Evolutionary conservation across 306 rosid genomes (phyloP).

Genomic region (Sophora flavescens): DNA sequence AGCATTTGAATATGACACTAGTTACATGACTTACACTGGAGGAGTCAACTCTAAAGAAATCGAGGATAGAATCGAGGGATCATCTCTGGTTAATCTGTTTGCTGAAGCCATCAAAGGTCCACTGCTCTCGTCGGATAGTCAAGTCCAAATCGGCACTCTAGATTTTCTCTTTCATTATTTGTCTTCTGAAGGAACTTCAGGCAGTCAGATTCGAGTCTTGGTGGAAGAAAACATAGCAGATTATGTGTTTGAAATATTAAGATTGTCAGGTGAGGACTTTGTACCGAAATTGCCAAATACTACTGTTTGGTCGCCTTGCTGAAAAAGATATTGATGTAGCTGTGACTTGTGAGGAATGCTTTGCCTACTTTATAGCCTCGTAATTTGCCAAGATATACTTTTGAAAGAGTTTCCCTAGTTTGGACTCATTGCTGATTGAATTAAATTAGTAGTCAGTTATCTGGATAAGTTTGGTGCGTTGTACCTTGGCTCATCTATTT

Average conservation of each 20-base stretch:
- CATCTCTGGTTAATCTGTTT: conserved; percentile 65
- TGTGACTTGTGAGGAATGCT: conserved; percentile 16
- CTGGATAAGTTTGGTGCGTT: conserved; percentile 24
- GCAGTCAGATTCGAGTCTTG: conserved; percentile 69
- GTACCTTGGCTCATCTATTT: conserved; percentile 29
- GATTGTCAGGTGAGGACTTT: conserved; percentile 83
- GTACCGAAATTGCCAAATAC: conserved; percentile 23
- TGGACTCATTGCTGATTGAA: conserved; percentile 32
- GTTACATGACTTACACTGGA: conserved; percentile 50
- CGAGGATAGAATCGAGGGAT: conserved; percentile 55
- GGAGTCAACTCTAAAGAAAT: conserved; percentile 50
- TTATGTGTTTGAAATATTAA: conserved; percentile 89
- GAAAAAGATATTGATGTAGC: conserved; percentile 21
- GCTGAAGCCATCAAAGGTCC: conserved; percentile 97
- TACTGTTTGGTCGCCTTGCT: background rate
- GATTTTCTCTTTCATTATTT: conserved; percentile 74
- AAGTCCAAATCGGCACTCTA: conserved; percentile 81
- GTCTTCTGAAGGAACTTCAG: conserved; percentile 67
- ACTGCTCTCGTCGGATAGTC: conserved; percentile 77
- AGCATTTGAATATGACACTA: conserved; percentile 55
- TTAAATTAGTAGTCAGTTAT: conserved; percentile 33
- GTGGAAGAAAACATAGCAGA: conserved; percentile 94
- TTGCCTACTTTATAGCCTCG: conserved; percentile 3
- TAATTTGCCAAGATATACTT: background rate
- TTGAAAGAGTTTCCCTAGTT: background rate